These are phyloP conservation scores for Xylariales sp. DNA, from an alignment of 2,329 filamentous ascomycete species.

Conservation along the genomic window DNA sequence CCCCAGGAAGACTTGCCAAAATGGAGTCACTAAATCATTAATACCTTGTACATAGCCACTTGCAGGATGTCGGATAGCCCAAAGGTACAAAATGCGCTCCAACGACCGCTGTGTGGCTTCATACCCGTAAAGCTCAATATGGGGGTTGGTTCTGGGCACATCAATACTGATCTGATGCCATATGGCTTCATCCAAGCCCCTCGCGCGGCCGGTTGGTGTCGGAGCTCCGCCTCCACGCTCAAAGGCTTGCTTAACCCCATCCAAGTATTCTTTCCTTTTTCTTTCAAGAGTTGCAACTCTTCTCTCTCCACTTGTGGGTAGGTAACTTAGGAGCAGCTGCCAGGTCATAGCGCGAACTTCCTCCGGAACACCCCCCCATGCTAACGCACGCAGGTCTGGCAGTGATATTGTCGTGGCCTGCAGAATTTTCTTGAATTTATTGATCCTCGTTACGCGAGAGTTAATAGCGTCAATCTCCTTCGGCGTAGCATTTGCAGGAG, in stretches of 20 bases:
- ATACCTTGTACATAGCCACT: slow-evolving; percentile 98
- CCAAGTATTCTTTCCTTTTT: slow-evolving; percentile 94
- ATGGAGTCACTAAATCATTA: slow-evolving; percentile 95
- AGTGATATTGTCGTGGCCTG: slow-evolving; percentile 88
- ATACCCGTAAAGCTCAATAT: slow-evolving; percentile 91
- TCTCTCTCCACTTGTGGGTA: slow-evolving; percentile 94
- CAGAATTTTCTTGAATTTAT: slow-evolving; percentile 96
- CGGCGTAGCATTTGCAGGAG: slow-evolving; percentile 66
- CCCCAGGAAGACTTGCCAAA: slow-evolving; percentile 95
- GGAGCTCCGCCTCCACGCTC: slow-evolving; percentile 55
- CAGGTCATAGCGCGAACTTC: slow-evolving; percentile 99
- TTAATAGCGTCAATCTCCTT: slow-evolving; percentile 86
- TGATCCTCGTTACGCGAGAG: slow-evolving; percentile 86
- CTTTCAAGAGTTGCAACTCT: slow-evolving; percentile 85
- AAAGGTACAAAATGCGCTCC: slow-evolving; percentile 93
- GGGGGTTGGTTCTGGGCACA: slow-evolving; percentile 91
- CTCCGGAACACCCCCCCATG: slow-evolving; percentile 91
- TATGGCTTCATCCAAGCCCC: slow-evolving; percentile 88
- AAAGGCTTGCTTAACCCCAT: slow-evolving; percentile 75
- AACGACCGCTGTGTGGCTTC: slow-evolving; percentile 93
- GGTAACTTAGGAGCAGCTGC: slow-evolving; percentile 91
- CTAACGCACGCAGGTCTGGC: slow-evolving; percentile 74
- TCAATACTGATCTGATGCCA: slow-evolving; percentile 99
- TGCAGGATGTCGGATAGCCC: slow-evolving; percentile 95
- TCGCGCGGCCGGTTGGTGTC: slow-evolving; percentile 38